phyloP scores from a whole-genome alignment of 441 rosid genomes.

The Populus hybrid region DNA sequence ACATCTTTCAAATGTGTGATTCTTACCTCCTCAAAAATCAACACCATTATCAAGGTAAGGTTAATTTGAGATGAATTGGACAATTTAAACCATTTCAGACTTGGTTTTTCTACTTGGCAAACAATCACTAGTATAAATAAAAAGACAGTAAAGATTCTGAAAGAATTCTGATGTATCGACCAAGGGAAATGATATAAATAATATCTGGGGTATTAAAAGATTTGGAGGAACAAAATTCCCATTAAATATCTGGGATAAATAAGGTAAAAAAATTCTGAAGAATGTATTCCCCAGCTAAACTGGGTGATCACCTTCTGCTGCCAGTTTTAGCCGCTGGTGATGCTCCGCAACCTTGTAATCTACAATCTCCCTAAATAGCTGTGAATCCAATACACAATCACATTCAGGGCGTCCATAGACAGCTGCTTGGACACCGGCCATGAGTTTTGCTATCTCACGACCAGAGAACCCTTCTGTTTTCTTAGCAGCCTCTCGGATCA shows the following conservation, averaged over 20 bases:
- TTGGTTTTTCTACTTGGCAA: not conserved
- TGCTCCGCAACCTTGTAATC: conserved; percentile 83
- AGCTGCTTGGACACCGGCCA: conserved; percentile 89
- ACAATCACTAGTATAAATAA: not conserved
- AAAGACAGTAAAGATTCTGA: no score
- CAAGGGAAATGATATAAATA: not conserved
- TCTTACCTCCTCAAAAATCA: not conserved
- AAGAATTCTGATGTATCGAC: not conserved
- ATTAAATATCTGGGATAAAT: not conserved
- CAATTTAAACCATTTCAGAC: not conserved
- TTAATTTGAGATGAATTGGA: not conserved
- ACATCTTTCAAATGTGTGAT: not conserved
- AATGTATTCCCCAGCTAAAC: conserved; percentile 15
- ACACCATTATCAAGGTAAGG: not conserved
- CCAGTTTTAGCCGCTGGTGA: conserved; percentile 67
- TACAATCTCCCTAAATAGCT: conserved; percentile 66
- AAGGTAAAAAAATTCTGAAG: not conserved
- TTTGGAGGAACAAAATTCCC: conserved; percentile 16
- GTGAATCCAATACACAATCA: conserved; percentile 66
- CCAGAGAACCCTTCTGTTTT: conserved; percentile 89
- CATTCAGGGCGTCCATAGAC: conserved; percentile 77
- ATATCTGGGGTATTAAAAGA: not conserved
- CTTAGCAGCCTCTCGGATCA: conserved; percentile 69
- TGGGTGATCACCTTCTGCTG: conserved; percentile 48
- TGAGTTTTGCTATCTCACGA: conserved; percentile 88